Evolutionary conservation across 2,329 filamentous ascomycete genomes (phyloP).

Genomic region (Ramularia endophylla): DNA sequence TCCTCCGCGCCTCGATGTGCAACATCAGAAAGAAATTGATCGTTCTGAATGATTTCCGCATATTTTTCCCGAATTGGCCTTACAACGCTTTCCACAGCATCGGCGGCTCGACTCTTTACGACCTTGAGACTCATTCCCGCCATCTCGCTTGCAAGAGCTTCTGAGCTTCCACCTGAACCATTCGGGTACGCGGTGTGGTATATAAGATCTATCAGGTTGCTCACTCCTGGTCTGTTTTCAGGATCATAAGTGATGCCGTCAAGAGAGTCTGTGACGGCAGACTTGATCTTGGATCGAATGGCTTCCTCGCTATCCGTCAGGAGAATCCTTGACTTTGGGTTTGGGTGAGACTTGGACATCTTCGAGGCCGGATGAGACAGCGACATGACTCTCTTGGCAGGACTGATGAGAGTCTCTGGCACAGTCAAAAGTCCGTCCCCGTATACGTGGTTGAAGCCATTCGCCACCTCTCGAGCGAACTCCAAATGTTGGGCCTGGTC

Average conservation of each 20-base stretch:
- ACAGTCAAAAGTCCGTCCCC: slow-evolving; percentile 52
- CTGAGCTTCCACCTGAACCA: slow-evolving; percentile 27
- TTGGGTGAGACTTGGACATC: slow-evolving; percentile 86
- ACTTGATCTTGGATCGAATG: slow-evolving; percentile 64
- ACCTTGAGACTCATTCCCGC: slow-evolving; percentile 45
- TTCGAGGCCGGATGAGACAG: slow-evolving; percentile 70
- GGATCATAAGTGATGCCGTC: slow-evolving; percentile 68
- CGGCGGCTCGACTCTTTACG: slow-evolving; percentile 60
- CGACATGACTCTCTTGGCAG: slow-evolving; percentile 83
- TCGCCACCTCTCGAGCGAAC: slow-evolving; percentile 79
- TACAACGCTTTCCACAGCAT: slow-evolving; percentile 51
- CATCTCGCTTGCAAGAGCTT: slow-evolving; percentile 44
- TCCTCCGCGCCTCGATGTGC: slow-evolving; percentile 50
- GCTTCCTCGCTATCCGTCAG: slow-evolving; percentile 64
- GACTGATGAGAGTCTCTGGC: slow-evolving; percentile 70
- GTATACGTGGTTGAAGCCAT: slow-evolving; percentile 77
- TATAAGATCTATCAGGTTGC: slow-evolving; percentile 80
- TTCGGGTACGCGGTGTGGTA: slow-evolving; percentile 45
- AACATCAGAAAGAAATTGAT: slow-evolving; percentile 51
- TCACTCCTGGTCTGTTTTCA: slow-evolving; percentile 65
- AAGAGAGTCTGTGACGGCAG: slow-evolving; percentile 70
- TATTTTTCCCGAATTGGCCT: slow-evolving; percentile 53
- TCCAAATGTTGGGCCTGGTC: slow-evolving; percentile 94
- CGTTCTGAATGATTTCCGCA: slow-evolving; percentile 45
- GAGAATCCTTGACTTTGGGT: slow-evolving; percentile 69